Evolutionary conservation across 352 stramenopile species (phyloP), one percentile per base, ranked within the genome.

Genomic region (Pseudoperonospora humuli): DNA sequence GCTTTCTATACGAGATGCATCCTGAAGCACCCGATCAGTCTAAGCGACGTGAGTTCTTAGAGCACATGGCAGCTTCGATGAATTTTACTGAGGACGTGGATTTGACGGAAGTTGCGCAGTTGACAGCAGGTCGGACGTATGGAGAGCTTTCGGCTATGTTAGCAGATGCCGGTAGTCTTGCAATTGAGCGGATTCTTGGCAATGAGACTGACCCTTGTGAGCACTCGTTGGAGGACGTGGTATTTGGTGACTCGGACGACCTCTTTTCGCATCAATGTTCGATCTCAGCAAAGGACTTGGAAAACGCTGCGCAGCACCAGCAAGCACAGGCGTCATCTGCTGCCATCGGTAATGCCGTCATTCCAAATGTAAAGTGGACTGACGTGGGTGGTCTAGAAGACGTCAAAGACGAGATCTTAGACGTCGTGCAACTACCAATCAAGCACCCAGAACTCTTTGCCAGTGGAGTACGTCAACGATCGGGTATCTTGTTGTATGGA

Each of bases 371-470:
- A 10, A 97, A 93, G 40, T 99, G 96, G 96, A 85, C 90, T 37
- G 96, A 99, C 61, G 95, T 99, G 41, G 97, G 96, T 50, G 97
- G 96, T 32, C 67, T 99, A 9, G 96, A 99, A 62, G 89, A 99
- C 23, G 96, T 98, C 4, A 99, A 99, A 61, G 74, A 93, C 28
- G 95, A 99, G 61, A 88, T 99, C 18, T 35, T 93, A 26, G 81
- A 93, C 40, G 75, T 93, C 10, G 81, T 93, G 32, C 81, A 89
- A 53, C 57, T 93, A 21, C 81, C 81, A 13, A 70, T 93, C 42
- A 84, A 89, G 42, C 78, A 93, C 25, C 81, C 81, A 0, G 81
- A 93, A 33, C 62, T 93, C 1, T 93, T 93, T 39, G 75, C 78
- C 0, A 84, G 65, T 31, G 76, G 78, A 14, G 70, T 90, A 1